Percentiles rank a stretch among this genome's conserved stretches.
phyloP scores from a whole-genome alignment of 148 eudicot species.

The Rhododendron ovatum region DNA sequence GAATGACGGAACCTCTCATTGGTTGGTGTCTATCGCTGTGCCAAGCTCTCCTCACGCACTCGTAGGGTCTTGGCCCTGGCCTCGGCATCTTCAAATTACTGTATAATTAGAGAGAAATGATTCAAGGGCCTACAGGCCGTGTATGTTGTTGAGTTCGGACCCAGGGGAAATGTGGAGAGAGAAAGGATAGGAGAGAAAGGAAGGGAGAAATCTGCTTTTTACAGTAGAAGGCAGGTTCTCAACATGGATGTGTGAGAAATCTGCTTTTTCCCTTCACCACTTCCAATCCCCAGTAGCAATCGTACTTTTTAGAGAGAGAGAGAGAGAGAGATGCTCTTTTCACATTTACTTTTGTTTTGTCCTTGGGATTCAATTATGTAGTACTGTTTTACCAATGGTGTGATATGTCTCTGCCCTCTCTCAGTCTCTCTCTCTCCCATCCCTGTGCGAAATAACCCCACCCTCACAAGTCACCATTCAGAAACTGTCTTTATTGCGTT shows the following conservation, averaged over 20 bases:
- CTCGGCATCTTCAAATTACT: conserved; percentile 60
- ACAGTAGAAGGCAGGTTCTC: conserved; percentile 18
- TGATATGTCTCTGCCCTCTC: conserved; percentile 3
- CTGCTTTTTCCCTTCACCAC: conserved; percentile 13
- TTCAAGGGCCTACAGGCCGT: background rate
- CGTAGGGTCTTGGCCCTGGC: conserved; percentile 95
- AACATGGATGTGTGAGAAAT: conserved; percentile 22
- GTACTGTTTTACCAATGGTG: conserved; percentile 10
- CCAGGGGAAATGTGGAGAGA: background rate
- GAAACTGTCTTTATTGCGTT: conserved; percentile 7
- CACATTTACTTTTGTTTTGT: background rate
- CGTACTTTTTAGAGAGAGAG: conserved; percentile 27
- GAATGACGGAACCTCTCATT: conserved; percentile 78
- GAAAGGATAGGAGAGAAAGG: background rate
- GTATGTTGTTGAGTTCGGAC: background rate
- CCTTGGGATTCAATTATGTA: conserved; percentile 13
- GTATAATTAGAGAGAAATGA: background rate
- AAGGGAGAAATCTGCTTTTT: conserved; percentile 15
- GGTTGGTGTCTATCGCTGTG: conserved; percentile 93
- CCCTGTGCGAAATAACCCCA: conserved; percentile 12
- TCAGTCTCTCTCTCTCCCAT: background rate
- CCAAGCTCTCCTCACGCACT: conserved; percentile 97
- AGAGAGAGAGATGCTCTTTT: conserved; percentile 13
- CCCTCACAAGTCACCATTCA: conserved; percentile 26
- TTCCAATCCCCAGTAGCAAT: conserved; percentile 28